Evolutionary conservation across 495 filamentous ascomycete species (phyloP).

Genomic region (Aspergillus diversus): DNA sequence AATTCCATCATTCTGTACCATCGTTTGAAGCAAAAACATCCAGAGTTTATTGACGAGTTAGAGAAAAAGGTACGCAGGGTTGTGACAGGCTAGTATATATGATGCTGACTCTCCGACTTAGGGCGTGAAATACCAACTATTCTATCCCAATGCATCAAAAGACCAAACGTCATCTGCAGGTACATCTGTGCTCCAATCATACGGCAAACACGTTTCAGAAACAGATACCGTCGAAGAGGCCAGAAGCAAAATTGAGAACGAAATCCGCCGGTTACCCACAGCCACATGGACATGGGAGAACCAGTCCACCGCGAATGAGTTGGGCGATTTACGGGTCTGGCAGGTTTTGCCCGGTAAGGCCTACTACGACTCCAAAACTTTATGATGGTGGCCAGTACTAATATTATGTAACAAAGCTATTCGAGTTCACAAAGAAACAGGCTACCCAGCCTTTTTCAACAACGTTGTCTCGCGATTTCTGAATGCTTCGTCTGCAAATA

Average conservation of each 20-base stretch:
- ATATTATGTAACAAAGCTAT: background rate
- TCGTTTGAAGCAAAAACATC: conserved; percentile 6
- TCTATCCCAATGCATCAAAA: conserved; percentile 10
- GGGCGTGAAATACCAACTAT: conserved; percentile 11
- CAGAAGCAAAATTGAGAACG: background rate
- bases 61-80: conserved; percentile 6
- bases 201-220: conserved; percentile 6
- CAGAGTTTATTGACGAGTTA: background rate
- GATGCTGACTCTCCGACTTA: too few species aligned
- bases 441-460: conserved; percentile 8
- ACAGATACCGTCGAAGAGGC: conserved; percentile 3
- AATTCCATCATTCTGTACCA: conserved; percentile 9
- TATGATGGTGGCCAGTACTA: background rate
- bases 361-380: background rate
- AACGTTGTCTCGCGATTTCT: conserved; percentile 10
- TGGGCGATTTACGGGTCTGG: conserved; percentile 11
- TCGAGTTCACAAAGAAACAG: conserved; percentile 5
- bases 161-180: conserved; percentile 5
- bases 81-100: too few species aligned
- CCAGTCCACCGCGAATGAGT: background rate
- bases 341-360: conserved; percentile 6
- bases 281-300: conserved; percentile 12
- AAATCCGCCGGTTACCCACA: conserved; percentile 9
- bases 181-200: conserved; percentile 5
- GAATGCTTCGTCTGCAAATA: background rate